phyloP scores from a whole-genome alignment of 2,329 filamentous ascomycete species.

The Fusarium nygamai region DNA sequence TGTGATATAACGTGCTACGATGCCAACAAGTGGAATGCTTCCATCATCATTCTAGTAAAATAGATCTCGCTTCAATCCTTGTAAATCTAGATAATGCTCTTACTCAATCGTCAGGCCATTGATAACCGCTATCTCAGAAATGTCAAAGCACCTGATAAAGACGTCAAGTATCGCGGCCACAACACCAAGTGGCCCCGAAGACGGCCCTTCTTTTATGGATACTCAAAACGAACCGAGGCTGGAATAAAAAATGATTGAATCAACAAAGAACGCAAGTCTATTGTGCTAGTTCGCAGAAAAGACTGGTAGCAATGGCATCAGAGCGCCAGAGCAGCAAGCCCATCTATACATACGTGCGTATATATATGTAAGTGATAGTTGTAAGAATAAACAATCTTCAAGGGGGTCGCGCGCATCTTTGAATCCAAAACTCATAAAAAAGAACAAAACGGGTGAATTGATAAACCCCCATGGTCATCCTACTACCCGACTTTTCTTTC shows the following conservation, averaged over 20 bases:
- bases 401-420: conserved; percentile 8
- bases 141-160: conserved; percentile 23
- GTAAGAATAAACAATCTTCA: conserved; percentile 18
- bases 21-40: neutral
- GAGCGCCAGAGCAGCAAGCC: conserved; percentile 10
- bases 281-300: conserved; percentile 24
- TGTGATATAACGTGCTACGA: neutral
- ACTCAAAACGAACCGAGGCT: neutral
- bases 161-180: neutral
- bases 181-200: neutral
- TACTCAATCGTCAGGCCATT: conserved; percentile 5
- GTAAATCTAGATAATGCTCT: conserved; percentile 1
- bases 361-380: conserved; percentile 5
- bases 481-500: conserved; percentile 26
- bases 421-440: conserved; percentile 16
- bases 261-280: conserved; percentile 24
- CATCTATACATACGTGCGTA: conserved; percentile 11
- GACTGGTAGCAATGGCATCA: conserved; percentile 4
- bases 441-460: conserved; percentile 11
- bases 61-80: neutral
- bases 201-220: conserved; percentile 19
- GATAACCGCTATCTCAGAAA: neutral
- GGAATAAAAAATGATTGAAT: neutral
- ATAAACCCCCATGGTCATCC: conserved; percentile 22
- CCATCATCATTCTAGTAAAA: conserved; percentile 1